phyloP scores from a whole-genome alignment of 2,329 filamentous ascomycete genomes.

The Rhinocladiella mackenziei region DNA sequence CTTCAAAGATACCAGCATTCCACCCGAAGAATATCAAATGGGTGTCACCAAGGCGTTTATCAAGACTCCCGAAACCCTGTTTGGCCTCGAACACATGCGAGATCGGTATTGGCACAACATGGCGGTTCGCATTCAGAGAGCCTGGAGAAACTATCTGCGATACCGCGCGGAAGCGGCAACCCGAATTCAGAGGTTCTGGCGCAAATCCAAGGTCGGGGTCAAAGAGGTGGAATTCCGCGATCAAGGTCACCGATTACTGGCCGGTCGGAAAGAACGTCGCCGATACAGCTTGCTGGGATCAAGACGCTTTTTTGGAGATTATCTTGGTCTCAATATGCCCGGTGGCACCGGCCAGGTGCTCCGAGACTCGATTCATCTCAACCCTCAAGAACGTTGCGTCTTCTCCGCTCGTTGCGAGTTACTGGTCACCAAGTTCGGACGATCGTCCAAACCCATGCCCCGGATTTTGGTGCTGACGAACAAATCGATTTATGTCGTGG shows the following conservation, averaged over 20 bases:
- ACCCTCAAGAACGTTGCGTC: slow-evolving; percentile 67
- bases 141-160: slow-evolving; percentile 92
- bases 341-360: slow-evolving; percentile 78
- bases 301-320: slow-evolving; percentile 89
- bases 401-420: slow-evolving; percentile 92
- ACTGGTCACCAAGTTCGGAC: slow-evolving; percentile 89
- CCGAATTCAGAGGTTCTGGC: slow-evolving; percentile 91
- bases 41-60: slow-evolving; percentile 97
- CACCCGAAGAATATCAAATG: slow-evolving; percentile 92
- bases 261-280: slow-evolving; percentile 82
- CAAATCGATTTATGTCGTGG: slow-evolving; percentile 83
- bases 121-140: slow-evolving; percentile 94
- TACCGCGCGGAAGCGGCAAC: slow-evolving; percentile 91
- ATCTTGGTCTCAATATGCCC: slow-evolving; percentile 78
- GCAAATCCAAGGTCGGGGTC: slow-evolving; percentile 83
- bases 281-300: slow-evolving; percentile 89
- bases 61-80: slow-evolving; percentile 94
- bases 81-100: slow-evolving; percentile 94
- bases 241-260: slow-evolving; percentile 75
- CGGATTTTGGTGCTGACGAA: slow-evolving; percentile 80
- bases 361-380: slow-evolving; percentile 67
- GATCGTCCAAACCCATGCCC: slow-evolving; percentile 88
- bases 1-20: slow-evolving; percentile 92
- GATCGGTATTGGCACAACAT: slow-evolving; percentile 99
- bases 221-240: slow-evolving; percentile 87